Percentiles rank a stretch among this genome's conserved stretches.
phyloP scores from a whole-genome alignment of 2,329 filamentous ascomycete species.

The Colletotrichum sp. region DNA sequence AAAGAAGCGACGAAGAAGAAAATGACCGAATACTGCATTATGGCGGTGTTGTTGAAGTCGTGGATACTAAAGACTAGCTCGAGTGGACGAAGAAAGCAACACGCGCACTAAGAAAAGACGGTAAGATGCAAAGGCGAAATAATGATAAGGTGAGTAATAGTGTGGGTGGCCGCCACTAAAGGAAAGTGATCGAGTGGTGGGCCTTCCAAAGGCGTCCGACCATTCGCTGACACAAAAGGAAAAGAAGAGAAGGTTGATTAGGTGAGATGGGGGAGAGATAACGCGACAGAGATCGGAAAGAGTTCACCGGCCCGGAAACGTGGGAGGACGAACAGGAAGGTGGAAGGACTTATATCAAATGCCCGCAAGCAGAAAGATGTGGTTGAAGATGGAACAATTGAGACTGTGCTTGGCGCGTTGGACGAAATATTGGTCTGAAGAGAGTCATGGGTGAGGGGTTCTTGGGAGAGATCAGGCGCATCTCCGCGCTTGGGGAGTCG shows the following conservation, averaged over 20 bases:
- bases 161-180: background rate
- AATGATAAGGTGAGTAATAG: background rate
- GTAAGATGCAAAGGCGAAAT: background rate
- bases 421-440: background rate
- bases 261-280: background rate
- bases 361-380: background rate
- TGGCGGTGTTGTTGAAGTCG: background rate
- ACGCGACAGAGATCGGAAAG: background rate
- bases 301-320: background rate
- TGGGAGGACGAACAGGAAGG: background rate
- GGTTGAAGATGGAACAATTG: background rate
- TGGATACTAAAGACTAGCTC: background rate
- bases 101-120: background rate
- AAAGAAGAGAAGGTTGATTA: conserved; percentile 2
- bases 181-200: conserved; percentile 4
- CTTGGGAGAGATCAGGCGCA: conserved; percentile 1
- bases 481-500: background rate
- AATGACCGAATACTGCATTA: conserved; percentile 10
- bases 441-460: background rate
- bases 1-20: background rate
- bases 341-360: conserved; percentile 5
- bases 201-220: conserved; percentile 17
- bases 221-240: background rate
- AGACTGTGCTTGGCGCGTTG: background rate
- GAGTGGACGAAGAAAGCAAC: background rate